These are phyloP conservation scores for Petunia hybrid DNA, from an alignment of 305 asterid species.

Conservation along the genomic window DNA sequence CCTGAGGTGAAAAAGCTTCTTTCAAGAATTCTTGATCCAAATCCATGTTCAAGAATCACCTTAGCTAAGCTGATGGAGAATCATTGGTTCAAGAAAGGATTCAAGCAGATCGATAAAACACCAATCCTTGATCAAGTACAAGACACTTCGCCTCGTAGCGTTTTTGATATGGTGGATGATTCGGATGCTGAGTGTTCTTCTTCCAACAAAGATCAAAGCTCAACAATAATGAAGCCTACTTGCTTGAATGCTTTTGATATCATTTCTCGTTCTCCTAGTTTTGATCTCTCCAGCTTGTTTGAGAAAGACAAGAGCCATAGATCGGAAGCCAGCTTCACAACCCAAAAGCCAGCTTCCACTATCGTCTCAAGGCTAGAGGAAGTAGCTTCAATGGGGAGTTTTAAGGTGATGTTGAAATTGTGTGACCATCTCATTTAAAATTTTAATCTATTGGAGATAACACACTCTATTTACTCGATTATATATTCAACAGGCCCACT, in stretches of 20 bases:
- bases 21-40: slow-evolving; percentile 51
- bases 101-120: slow-evolving; percentile 37
- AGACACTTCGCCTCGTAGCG: background rate
- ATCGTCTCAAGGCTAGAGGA: slow-evolving; percentile 48
- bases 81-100: slow-evolving; percentile 53
- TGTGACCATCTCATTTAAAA: background rate
- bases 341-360: slow-evolving; percentile 37
- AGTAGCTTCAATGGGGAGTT: slow-evolving; percentile 45
- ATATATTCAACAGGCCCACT: background rate
- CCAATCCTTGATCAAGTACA: background rate
- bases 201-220: background rate
- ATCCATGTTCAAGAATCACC: slow-evolving; percentile 45
- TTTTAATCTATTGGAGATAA: background rate
- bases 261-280: slow-evolving; percentile 51
- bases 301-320: slow-evolving; percentile 34
- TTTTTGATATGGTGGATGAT: slow-evolving; percentile 17
- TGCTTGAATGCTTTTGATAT: slow-evolving; percentile 56
- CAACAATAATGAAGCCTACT: slow-evolving; percentile 36
- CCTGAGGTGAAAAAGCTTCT: slow-evolving; percentile 49
- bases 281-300: slow-evolving; percentile 50
- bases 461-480: background rate
- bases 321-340: slow-evolving; percentile 48
- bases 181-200: slow-evolving; percentile 23
- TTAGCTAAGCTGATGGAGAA: slow-evolving; percentile 50
- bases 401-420: slow-evolving; percentile 31